Percentiles rank a stretch among this genome's conserved stretches.
These are phyloP conservation scores for Serendipita sp. DNA, from an alignment of 768 basidiomycete species.

Conservation along the genomic window DNA sequence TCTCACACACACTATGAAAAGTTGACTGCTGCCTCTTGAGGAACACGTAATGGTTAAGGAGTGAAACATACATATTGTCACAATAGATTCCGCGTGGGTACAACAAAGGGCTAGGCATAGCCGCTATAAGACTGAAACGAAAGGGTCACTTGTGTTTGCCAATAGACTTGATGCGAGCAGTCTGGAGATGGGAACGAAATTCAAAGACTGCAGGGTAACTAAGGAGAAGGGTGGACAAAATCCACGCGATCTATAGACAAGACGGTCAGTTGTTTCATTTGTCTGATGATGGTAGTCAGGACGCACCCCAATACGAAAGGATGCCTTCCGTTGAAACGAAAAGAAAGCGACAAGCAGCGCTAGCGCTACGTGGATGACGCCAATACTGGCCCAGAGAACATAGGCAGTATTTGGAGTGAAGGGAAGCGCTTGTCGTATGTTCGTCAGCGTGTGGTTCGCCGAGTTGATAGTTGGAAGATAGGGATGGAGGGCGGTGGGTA, in stretches of 20 bases:
- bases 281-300: conserved; percentile 10
- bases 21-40: not conserved
- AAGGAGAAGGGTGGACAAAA: conserved; percentile 31
- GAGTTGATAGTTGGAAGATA: conserved; percentile 9
- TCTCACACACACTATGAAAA: not conserved
- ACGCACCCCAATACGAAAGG: conserved; percentile 25
- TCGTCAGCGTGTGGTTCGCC: conserved; percentile 21
- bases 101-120: not conserved
- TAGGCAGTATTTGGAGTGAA: conserved; percentile 19
- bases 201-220: conserved; percentile 42
- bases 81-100: not conserved
- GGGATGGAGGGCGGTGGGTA: conserved; percentile 12
- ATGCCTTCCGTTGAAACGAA: conserved; percentile 37
- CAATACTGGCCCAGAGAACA: conserved; percentile 21
- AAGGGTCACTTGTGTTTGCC: conserved; percentile 41
- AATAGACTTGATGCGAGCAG: conserved; percentile 59
- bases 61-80: not conserved
- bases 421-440: conserved; percentile 18
- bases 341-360: conserved; percentile 31
- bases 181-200: conserved; percentile 43
- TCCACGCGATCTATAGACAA: conserved; percentile 32
- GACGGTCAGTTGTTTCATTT: not conserved
- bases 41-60: not conserved
- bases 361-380: conserved; percentile 31
- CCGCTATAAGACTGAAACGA: not conserved